These are phyloP conservation scores for Eremochloa ophiuroides DNA, from an alignment of 176 grass and related monocot species.

Conservation along the genomic window DNA sequence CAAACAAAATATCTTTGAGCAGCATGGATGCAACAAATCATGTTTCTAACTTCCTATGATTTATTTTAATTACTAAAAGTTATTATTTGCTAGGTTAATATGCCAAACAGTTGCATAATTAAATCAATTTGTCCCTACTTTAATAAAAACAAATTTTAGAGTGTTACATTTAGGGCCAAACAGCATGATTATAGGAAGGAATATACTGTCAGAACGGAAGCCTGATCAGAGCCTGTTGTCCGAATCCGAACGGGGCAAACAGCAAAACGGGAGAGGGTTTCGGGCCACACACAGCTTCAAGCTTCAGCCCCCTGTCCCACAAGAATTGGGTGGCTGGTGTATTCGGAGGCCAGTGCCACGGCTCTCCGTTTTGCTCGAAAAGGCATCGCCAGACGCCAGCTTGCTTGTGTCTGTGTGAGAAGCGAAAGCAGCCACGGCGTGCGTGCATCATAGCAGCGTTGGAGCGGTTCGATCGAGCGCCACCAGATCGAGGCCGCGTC, in stretches of 20 bases:
- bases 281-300: background rate
- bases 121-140: too few species aligned
- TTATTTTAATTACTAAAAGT: too few species aligned
- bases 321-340: background rate
- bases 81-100: too few species aligned
- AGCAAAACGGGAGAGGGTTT: background rate
- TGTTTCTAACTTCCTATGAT: too few species aligned
- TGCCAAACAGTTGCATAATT: too few species aligned
- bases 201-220: background rate
- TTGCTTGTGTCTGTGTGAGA: background rate
- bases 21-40: too few species aligned
- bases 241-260: background rate
- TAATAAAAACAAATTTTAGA: too few species aligned
- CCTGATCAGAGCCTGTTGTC: background rate
- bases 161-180: too few species aligned
- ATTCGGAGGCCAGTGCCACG: background rate
- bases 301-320: background rate
- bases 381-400: background rate
- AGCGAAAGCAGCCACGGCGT: background rate
- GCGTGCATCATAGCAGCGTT: background rate
- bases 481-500: background rate
- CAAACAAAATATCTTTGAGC: too few species aligned
- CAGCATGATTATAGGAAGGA: background rate
- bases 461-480: background rate
- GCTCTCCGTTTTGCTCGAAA: background rate